Conservation (phyloP, 2,329 filamentous ascomycete species). For the Pestalotiopsis sp. region DNA sequence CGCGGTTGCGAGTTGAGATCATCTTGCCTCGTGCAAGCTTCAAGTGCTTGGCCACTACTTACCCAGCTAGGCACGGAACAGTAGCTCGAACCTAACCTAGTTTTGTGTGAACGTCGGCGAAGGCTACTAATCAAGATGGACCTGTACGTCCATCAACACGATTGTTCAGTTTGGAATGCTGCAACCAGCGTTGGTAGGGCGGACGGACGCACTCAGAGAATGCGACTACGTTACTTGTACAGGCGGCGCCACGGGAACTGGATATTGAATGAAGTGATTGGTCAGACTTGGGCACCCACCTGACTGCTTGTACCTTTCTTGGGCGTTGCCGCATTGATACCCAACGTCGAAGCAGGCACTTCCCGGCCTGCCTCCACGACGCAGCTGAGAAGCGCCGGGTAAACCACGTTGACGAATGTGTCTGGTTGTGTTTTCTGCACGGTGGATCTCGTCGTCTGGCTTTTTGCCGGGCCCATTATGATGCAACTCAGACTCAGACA, state of each 20-base stretch:
- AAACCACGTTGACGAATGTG: conserved; percentile 16
- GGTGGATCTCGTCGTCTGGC: conserved; percentile 4
- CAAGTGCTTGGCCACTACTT: neutral
- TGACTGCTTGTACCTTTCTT: conserved; percentile 29
- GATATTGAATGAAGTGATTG: conserved; percentile 27
- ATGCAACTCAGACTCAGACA: conserved; percentile 4
- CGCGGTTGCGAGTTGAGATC: neutral
- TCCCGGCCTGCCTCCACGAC: conserved; percentile 18
- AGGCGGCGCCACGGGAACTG: conserved; percentile 5
- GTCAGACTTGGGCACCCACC: conserved; percentile 30
- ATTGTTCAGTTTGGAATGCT: conserved; percentile 18
- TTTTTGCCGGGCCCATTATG: conserved; percentile 4
- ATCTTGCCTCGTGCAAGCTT: neutral
- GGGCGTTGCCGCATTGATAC: conserved; percentile 45
- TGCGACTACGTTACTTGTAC: neutral
- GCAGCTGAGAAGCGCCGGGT: conserved; percentile 19
- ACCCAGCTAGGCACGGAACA: neutral
- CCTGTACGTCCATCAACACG: conserved; percentile 14
- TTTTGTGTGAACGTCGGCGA: neutral
- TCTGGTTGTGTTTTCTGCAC: conserved; percentile 8
- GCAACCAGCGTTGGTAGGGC: conserved; percentile 19
- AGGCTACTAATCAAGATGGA: conserved; percentile 20
- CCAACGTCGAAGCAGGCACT: conserved; percentile 35
- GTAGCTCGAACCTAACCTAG: neutral
- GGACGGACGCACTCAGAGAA: conserved; percentile 11